Evolutionary conservation across 768 basidiomycete genomes (phyloP), one percentile per base, ranked within the genome.

Genomic region (Crepidotus variabilis): DNA sequence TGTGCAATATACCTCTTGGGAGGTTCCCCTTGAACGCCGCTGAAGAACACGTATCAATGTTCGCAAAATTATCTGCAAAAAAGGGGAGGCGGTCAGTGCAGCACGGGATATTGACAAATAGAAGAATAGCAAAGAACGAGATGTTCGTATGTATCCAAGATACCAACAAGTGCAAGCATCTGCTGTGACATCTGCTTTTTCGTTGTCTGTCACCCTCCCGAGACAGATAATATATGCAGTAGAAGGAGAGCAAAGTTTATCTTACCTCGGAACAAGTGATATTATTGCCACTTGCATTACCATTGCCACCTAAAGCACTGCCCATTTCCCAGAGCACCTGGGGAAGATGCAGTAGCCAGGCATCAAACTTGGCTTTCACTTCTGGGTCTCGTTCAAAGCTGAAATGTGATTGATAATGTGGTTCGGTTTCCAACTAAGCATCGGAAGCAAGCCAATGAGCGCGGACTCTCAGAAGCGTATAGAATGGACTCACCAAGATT

Each of bases 311-410:
- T 2, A 43, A 11, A 5, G 39, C 13, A 43, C 69, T 70, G 2
- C 88, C 87, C 9, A 89, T 69, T 68, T 98, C 94, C 95, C 95
- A 98, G 3, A 98, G 74, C 6, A 79, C 78, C 69, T 84, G 87
- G 0, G 94, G 92, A 46, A 97, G 78, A 60, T 88, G 84, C 23
- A 79, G 68, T 16, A 93, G 60, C 93, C 94, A 97, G 20, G 79
- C 79, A 51, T 77, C 71, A 36, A 87, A 69, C 51, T 70, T 75
- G 32, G 62, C 56, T 60, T 66, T 58, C 54, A 69, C 60, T 50
- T 62, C 66, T 48, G 61, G 52, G 49, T 65, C 63, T 8, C 61
- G 56, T 33, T 69, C 71, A 20, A 78, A 60, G 13, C 68, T 71
- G 62, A 87, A 82, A 21, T 65, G 56, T 5, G 86, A 87, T 3